Conservation (phyloP, 2,329 filamentous ascomycete species). For the Arachnopeziza araneosa region DNA sequence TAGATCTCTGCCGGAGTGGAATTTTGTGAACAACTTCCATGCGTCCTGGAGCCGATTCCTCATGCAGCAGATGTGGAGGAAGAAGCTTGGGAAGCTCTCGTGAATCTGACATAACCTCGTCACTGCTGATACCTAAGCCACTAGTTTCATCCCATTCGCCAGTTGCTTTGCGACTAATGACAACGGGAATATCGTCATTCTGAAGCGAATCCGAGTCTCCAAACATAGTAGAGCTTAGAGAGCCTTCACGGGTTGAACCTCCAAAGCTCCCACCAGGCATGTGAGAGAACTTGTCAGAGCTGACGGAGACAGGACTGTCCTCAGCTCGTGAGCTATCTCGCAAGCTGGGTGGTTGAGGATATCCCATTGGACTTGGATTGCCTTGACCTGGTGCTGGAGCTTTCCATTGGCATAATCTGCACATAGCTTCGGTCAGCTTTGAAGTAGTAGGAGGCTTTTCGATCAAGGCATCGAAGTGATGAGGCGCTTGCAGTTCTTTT, state of each 20-base stretch:
- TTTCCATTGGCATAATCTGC: constrained; percentile 89
- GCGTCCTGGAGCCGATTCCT: constrained; percentile 59
- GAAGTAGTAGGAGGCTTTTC: constrained; percentile 94
- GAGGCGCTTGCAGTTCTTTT: constrained; percentile 91
- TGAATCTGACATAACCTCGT: constrained; percentile 34
- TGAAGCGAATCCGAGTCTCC: constrained; percentile 77
- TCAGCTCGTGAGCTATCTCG: constrained; percentile 59
- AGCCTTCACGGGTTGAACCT: constrained; percentile 79
- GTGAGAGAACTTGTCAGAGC: constrained; percentile 64
- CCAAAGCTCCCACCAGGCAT: constrained; percentile 74
- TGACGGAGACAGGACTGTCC: constrained; percentile 64
- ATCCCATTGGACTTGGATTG: constrained; percentile 42
- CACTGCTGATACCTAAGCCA: constrained; percentile 72
- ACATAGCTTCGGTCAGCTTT: constrained; percentile 84
- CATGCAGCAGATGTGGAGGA: constrained; percentile 50
- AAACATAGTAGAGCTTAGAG: constrained; percentile 81
- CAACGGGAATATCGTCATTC: constrained; percentile 71
- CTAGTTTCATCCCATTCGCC: constrained; percentile 77
- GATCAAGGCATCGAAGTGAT: constrained; percentile 92
- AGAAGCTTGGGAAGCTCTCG: constrained; percentile 35
- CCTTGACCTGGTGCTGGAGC: constrained; percentile 53
- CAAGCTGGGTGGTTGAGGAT: constrained; percentile 57
- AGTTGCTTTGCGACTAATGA: constrained; percentile 65
- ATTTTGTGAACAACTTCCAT: constrained; percentile 39
- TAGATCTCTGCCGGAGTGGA: constrained; percentile 54